Evolutionary conservation across 176 grass and related monocot species (phyloP).

Genomic region (Oryza meyeriana): DNA sequence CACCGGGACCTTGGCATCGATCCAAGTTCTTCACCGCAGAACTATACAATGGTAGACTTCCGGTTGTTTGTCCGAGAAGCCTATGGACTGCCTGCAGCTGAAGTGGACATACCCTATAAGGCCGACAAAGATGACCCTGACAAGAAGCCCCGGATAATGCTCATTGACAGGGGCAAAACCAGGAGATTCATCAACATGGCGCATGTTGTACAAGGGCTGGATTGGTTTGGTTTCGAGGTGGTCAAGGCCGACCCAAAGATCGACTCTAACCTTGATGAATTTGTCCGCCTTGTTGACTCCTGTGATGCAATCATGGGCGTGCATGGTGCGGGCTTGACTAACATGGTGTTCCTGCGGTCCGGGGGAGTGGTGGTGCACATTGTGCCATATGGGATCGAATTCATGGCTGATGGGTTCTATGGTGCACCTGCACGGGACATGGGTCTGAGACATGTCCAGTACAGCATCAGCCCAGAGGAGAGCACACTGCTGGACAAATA

Average conservation of each 20-base stretch:
- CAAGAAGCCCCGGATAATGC: constrained; percentile 67
- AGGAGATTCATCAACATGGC: constrained; percentile 47
- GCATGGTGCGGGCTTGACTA: constrained; percentile 67
- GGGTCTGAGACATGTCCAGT: constrained; percentile 55
- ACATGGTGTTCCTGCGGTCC: constrained; percentile 65
- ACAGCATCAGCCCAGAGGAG: constrained; percentile 53
- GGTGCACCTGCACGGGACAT: constrained; percentile 48
- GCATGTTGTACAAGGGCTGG: constrained; percentile 34
- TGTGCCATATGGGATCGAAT: constrained; percentile 63
- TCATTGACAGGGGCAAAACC: constrained; percentile 53
- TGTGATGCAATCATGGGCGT: constrained; percentile 72
- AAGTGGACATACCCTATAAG: constrained; percentile 40
- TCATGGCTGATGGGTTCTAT: constrained; percentile 43
- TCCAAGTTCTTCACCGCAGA: constrained; percentile 28
- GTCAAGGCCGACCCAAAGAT: constrained; percentile 37
- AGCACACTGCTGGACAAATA: constrained; percentile 68
- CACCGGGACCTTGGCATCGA: constrained; percentile 63
- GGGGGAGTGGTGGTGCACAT: constrained; percentile 58
- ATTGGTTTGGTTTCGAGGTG: constrained; percentile 67
- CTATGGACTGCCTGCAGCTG: constrained; percentile 29
- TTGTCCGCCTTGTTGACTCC: constrained; percentile 42
- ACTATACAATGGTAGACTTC: constrained; percentile 70
- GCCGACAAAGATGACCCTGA: constrained; percentile 37
- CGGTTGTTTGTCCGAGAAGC: constrained; percentile 56
- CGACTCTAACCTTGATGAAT: constrained; percentile 34